phyloP scores from a whole-genome alignment of 164 flowering plant genomes.

The Aristolochia contorta region DNA sequence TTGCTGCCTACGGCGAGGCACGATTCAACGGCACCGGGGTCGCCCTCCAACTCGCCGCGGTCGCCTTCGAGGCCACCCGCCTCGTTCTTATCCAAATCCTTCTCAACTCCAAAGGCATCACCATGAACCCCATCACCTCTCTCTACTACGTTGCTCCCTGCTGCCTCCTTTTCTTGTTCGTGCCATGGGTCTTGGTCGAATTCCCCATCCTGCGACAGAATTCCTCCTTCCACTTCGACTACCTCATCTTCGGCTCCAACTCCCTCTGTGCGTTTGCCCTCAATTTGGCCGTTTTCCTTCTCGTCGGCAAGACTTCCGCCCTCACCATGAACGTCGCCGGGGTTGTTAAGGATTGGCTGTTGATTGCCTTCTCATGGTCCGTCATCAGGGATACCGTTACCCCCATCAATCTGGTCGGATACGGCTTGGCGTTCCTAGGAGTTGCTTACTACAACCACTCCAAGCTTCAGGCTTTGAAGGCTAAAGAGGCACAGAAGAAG shows the following conservation, averaged over 20 bases:
- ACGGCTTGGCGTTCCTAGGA: conserved; percentile 36
- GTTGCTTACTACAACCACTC: conserved; percentile 36
- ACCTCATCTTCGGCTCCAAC: conserved; percentile 30
- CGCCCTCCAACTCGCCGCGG: conserved; percentile 29
- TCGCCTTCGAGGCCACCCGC: conserved; percentile 38
- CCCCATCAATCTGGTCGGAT: conserved; percentile 30
- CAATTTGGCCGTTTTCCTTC: conserved; percentile 33
- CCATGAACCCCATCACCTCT: conserved; percentile 32
- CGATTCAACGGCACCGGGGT: conserved; percentile 32
- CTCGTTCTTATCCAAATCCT: conserved; percentile 38
- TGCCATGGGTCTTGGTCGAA: conserved; percentile 35
- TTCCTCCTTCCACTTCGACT: conserved; percentile 26
- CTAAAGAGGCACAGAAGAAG: conserved; percentile 41
- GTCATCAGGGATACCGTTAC: conserved; percentile 40
- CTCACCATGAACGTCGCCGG: conserved; percentile 45
- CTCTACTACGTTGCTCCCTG: conserved; percentile 42
- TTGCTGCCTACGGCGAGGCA: conserved; percentile 47
- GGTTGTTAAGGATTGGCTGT: conserved; percentile 41
- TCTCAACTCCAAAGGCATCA: conserved; percentile 31
- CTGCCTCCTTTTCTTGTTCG: conserved; percentile 28
- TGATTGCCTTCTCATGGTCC: conserved; percentile 41
- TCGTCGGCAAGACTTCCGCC: conserved; percentile 39
- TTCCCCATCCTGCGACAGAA: conserved; percentile 23
- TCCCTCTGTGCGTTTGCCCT: conserved; percentile 34
- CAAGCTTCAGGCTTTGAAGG: conserved; percentile 35